These are phyloP conservation scores for Rosa lucieae DNA, from an alignment of 306 rosid species.

Conservation along the genomic window DNA sequence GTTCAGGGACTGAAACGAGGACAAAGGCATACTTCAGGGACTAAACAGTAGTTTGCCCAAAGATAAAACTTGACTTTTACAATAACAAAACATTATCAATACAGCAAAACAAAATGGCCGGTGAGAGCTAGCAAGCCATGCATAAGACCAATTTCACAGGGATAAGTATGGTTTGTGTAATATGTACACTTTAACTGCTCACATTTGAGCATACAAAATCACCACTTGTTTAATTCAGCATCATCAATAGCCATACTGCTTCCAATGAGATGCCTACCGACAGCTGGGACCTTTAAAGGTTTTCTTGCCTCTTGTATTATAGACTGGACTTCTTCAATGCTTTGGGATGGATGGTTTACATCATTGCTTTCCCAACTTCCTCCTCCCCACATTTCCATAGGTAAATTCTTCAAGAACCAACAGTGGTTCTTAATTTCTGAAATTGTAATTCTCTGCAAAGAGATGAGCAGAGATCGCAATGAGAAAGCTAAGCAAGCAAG, in stretches of 20 bases:
- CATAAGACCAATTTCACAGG: neutral
- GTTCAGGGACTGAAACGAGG: no score
- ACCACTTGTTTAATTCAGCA: slow-evolving; percentile 51
- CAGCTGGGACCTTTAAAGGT: slow-evolving; percentile 32
- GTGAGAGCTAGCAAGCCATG: neutral
- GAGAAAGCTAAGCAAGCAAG: neutral
- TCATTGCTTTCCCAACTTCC: slow-evolving; percentile 67
- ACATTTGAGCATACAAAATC: slow-evolving; percentile 49
- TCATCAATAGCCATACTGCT: slow-evolving; percentile 74
- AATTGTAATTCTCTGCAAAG: slow-evolving; percentile 71
- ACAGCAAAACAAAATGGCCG: neutral
- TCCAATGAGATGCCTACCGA: slow-evolving; percentile 36
- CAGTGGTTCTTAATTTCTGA: slow-evolving; percentile 65
- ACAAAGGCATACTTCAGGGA: no score
- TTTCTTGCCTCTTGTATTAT: slow-evolving; percentile 74
- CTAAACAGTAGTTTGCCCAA: no score
- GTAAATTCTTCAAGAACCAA: slow-evolving; percentile 75
- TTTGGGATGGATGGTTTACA: slow-evolving; percentile 62
- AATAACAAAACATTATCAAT: neutral
- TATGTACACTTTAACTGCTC: slow-evolving; percentile 25
- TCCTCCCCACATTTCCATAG: slow-evolving; percentile 62
- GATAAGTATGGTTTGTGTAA: neutral
- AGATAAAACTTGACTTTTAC: neutral
- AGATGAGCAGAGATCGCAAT: neutral
- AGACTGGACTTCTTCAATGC: slow-evolving; percentile 59